phyloP scores from a whole-genome alignment of 2,329 filamentous ascomycete genomes.

The Diaporthe caulivora region DNA sequence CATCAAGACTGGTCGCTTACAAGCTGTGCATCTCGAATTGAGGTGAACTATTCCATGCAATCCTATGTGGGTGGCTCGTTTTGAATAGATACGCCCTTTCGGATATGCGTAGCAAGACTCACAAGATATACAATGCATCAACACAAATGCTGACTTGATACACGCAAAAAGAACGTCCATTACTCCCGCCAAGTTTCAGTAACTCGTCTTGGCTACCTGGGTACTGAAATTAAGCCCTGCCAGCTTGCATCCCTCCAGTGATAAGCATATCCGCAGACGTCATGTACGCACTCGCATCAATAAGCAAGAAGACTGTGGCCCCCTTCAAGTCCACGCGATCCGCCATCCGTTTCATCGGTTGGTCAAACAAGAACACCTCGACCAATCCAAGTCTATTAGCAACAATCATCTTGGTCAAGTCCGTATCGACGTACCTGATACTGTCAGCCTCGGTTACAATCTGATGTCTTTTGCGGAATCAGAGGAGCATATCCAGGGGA shows the following conservation, averaged over 20 bases:
- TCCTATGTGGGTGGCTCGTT: no score
- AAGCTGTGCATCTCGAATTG: no score
- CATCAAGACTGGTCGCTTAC: no score
- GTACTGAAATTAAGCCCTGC: constrained; percentile 33
- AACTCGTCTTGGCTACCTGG: no score
- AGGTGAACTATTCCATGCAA: no score
- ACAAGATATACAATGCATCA: no score
- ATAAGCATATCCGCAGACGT: constrained; percentile 54
- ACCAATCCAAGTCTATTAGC: constrained; percentile 46
- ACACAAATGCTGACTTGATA: no score
- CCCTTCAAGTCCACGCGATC: constrained; percentile 54
- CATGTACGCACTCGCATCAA: constrained; percentile 55
- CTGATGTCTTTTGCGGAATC: background rate
- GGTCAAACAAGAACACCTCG: constrained; percentile 53
- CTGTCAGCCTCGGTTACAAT: background rate
- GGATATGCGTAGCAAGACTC: no score
- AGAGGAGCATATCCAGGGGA: constrained; percentile 48
- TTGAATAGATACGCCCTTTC: no score
- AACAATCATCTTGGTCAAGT: constrained; percentile 50
- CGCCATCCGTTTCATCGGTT: constrained; percentile 54
- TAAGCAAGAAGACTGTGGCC: constrained; percentile 55
- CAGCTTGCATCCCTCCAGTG: constrained; percentile 52
- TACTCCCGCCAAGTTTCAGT: no score
- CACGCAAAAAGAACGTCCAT: no score
- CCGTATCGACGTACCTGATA: constrained; percentile 50